Evolutionary conservation across 306 rosid genomes (phyloP), one percentile per base, ranked within the genome.

Genomic region (Abrus pulchellus): DNA sequence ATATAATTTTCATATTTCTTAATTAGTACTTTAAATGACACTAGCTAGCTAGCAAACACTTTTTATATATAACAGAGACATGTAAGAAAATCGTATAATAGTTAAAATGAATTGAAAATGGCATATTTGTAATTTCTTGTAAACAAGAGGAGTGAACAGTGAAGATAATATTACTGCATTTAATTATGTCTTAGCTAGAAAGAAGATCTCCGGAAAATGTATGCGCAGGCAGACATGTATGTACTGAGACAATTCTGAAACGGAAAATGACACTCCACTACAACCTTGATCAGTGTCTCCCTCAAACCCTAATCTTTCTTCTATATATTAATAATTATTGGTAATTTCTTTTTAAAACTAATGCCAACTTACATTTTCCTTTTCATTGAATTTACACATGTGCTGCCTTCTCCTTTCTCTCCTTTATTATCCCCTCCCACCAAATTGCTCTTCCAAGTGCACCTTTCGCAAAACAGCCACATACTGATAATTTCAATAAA

Each of bases 241-340:
- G 83, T 74, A 71, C 83, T 83, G 83, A 59, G 86, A 90, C 83
- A 90, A 9, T 75, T 83, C 90, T 82, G 91, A 75, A 86, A 53
- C 77, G 14, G 93, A 92, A 88, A 92, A 88, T 78, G 97, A 92
- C 97, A 86, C 85, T 87, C 88, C 97, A 90, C 94, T 90, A 90
- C 90, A 56, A 76, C 57, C 63, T 83, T 67, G 76, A 72, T 70
- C 88, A 80, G 84, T 77, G 80, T 76, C 76, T 63, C 79, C 12
- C 79, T 65, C 69, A 61, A 81, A 84, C 83, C 68, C 87, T 83
- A 82, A 82, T 77, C 80, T 71, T 73, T 66, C 71, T 68, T 76
- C 67, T 50, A 73, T 20, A 20, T 20, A 20, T 76, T 65, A 80
- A 20, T 76, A 61, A 57, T 3, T 40, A 40, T 41, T 14, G 71